Evolutionary conservation across 768 basidiomycete genomes (phyloP).

Genomic region (Mycena crocata): DNA sequence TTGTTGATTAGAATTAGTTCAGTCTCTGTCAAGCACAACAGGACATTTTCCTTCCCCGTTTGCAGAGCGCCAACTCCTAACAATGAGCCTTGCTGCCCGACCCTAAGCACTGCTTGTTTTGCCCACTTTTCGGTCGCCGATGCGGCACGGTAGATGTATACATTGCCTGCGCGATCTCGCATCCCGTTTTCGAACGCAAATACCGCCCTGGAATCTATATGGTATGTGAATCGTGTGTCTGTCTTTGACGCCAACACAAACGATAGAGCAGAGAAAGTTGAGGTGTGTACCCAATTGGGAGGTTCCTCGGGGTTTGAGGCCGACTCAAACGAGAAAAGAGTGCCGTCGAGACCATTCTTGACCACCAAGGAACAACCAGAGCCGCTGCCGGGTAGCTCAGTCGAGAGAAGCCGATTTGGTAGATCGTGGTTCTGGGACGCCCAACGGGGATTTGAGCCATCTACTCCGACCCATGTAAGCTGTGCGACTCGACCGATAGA

Average conservation of each 20-base stretch:
- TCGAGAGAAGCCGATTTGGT: constrained; percentile 72
- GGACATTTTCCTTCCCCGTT: constrained; percentile 47
- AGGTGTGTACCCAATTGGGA: constrained; percentile 75
- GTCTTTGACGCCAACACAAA: constrained; percentile 96
- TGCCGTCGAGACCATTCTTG: constrained; percentile 82
- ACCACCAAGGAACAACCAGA: constrained; percentile 61
- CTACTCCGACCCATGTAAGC: constrained; percentile 73
- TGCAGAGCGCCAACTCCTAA: constrained; percentile 76
- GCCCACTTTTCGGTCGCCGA: constrained; percentile 67
- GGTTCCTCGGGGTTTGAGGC: constrained; percentile 37
- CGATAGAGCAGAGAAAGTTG: constrained; percentile 90
- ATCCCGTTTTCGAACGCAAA: constrained; percentile 88
- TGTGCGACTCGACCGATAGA: constrained; percentile 73
- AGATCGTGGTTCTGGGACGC: constrained; percentile 25
- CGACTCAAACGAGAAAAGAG: constrained; percentile 63
- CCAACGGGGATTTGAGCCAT: constrained; percentile 61
- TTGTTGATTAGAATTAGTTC: constrained; percentile 72
- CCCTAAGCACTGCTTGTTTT: constrained; percentile 84
- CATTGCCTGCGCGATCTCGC: constrained; percentile 77
- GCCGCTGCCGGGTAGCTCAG: constrained; percentile 69
- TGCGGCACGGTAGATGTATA: constrained; percentile 84
- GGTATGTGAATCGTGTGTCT: constrained; percentile 89
- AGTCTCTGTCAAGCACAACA: constrained; percentile 83
- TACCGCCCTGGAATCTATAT: constrained; percentile 66
- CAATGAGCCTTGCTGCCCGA: constrained; percentile 78